phyloP scores from a whole-genome alignment of 2,329 filamentous ascomycete genomes.

The Alternaria novae-zelandiae region DNA sequence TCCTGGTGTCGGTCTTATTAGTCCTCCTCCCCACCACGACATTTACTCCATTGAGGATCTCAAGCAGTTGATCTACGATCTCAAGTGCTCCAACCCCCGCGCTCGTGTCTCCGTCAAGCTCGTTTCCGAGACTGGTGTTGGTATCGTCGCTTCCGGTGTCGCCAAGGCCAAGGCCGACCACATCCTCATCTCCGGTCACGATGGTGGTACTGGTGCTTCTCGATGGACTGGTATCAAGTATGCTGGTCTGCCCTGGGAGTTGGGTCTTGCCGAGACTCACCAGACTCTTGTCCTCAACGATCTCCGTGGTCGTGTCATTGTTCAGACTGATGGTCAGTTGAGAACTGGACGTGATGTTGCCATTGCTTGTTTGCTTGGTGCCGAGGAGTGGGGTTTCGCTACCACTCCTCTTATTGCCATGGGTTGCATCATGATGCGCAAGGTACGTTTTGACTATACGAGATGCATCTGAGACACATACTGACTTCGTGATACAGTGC shows the following conservation, averaged over 20 bases:
- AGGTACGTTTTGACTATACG: constrained; percentile 42
- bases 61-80: constrained; percentile 96
- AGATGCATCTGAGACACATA: not conserved
- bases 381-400: constrained; percentile 98
- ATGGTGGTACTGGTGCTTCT: constrained; percentile 95
- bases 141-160: constrained; percentile 96
- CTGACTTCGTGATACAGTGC: not conserved
- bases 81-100: constrained; percentile 94
- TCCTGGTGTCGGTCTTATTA: constrained; percentile 93
- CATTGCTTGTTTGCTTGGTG: constrained; percentile 91
- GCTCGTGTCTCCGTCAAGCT: constrained; percentile 95
- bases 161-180: constrained; percentile 97
- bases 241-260: constrained; percentile 93
- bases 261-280: constrained; percentile 95
- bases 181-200: constrained; percentile 94
- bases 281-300: constrained; percentile 96
- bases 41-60: constrained; percentile 99
- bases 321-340: constrained; percentile 95
- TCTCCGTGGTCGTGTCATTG: constrained; percentile 90
- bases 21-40: constrained; percentile 94
- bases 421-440: constrained; percentile 95
- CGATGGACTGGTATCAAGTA: constrained; percentile 99
- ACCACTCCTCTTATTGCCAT: constrained; percentile 94
- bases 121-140: constrained; percentile 95
- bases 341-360: constrained; percentile 92